phyloP scores from a whole-genome alignment of 345 rosid genomes.

The Boechera stricta region DNA sequence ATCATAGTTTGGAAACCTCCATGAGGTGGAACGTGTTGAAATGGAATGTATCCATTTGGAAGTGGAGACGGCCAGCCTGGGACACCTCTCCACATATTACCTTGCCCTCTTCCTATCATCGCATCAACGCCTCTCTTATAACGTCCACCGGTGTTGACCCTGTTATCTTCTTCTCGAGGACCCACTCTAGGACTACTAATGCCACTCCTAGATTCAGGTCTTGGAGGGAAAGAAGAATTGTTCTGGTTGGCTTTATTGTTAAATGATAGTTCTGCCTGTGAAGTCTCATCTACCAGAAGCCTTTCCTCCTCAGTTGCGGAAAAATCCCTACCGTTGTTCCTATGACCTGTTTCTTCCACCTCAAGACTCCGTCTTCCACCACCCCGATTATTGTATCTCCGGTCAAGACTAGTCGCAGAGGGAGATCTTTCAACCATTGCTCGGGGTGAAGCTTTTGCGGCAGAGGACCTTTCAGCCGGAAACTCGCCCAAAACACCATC shows the following conservation, averaged over 20 bases:
- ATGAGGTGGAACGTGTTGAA: constrained; percentile 86
- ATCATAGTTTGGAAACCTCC: constrained; percentile 78
- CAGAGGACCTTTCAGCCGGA: constrained; percentile 66
- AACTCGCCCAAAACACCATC: constrained; percentile 71
- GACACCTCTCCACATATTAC: constrained; percentile 87
- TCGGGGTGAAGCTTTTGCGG: constrained; percentile 80
- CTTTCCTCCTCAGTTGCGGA: constrained; percentile 71
- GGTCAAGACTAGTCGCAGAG: constrained; percentile 76
- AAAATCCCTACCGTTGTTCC: constrained; percentile 55
- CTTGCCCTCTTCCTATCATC: constrained; percentile 76
- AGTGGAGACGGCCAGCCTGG: constrained; percentile 83
- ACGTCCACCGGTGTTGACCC: constrained; percentile 55
- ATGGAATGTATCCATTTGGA: constrained; percentile 89
- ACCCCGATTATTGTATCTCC: constrained; percentile 61
- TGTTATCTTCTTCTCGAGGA: constrained; percentile 71
- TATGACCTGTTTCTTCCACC: constrained; percentile 72
- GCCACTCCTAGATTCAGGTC: constrained; percentile 68
- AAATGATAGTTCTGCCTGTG: constrained; percentile 63
- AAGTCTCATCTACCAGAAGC: constrained; percentile 62
- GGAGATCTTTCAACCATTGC: constrained; percentile 78
- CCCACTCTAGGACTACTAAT: constrained; percentile 71
- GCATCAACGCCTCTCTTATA: constrained; percentile 72
- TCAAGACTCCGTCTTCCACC: constrained; percentile 71
- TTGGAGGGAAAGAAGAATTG: constrained; percentile 63
- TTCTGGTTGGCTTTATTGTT: constrained; percentile 62